phyloP scores from a whole-genome alignment of 2,329 filamentous ascomycete genomes.

The Fusarium sp. region DNA sequence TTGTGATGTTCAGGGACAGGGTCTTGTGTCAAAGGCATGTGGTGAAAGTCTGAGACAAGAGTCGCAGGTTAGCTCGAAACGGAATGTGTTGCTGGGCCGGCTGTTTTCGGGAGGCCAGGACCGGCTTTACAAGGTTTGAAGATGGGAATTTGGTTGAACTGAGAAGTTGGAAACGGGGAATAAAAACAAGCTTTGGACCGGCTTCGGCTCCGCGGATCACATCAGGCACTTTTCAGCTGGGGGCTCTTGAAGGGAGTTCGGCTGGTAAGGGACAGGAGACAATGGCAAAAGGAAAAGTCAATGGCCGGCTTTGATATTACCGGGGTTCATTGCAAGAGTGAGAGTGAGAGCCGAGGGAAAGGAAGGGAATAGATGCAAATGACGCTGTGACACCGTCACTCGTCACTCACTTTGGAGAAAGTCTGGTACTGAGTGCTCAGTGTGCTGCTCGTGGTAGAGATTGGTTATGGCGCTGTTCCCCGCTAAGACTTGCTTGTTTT shows the following conservation, averaged over 20 bases:
- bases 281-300: not conserved
- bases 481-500: constrained; percentile 18
- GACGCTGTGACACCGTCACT: constrained; percentile 43
- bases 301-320: not conserved
- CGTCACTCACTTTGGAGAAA: constrained; percentile 3
- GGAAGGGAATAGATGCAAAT: constrained; percentile 19
- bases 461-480: constrained; percentile 8
- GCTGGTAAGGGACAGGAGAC: not conserved
- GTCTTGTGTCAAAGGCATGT: constrained; percentile 35
- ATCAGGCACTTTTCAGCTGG: not conserved
- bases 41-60: constrained; percentile 33
- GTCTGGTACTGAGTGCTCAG: not conserved
- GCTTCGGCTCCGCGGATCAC: constrained; percentile 8
- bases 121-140: not conserved
- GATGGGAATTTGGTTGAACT: constrained; percentile 1
- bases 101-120: constrained; percentile 17
- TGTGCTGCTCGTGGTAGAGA: not conserved
- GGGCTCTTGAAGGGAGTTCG: not conserved
- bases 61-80: not conserved
- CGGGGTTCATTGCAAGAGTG: not conserved
- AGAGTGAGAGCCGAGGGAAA: constrained; percentile 14
- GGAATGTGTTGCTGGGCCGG: not conserved
- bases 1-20: constrained; percentile 17
- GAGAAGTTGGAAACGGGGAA: not conserved
- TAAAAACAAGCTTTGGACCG: constrained; percentile 24